These are phyloP conservation scores for Vanrija pseudolonga DNA, from an alignment of 1,284 basidiomycete genomes.

Conservation along the genomic window DNA sequence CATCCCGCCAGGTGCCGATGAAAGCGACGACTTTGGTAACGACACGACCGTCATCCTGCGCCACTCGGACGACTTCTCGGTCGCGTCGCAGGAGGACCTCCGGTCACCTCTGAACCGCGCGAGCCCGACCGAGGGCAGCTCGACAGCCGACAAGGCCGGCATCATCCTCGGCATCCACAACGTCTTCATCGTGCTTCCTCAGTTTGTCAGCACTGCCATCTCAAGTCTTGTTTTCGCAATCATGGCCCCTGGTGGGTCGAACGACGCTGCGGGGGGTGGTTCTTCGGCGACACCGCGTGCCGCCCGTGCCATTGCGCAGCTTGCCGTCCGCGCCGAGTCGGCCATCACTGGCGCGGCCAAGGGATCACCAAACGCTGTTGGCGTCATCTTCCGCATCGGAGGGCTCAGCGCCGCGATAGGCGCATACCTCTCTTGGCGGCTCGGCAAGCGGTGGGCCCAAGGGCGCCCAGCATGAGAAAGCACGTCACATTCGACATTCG, in stretches of 20 bases:
- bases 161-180: slow-evolving; percentile 90
- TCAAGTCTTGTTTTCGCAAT: slow-evolving; percentile 53
- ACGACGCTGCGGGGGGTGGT: neutral
- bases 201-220: slow-evolving; percentile 54
- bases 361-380: slow-evolving; percentile 10
- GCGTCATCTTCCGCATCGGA: slow-evolving; percentile 17
- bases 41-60: slow-evolving; percentile 39
- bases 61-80: slow-evolving; percentile 30
- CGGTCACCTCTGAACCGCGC: neutral
- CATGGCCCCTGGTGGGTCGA: slow-evolving; percentile 41
- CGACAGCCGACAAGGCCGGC: slow-evolving; percentile 74
- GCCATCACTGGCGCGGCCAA: neutral
- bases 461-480: neutral
- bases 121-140: neutral
- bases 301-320: neutral
- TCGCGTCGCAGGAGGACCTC: neutral
- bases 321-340: neutral
- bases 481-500: too few relatives aligned
- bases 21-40: slow-evolving; percentile 3
- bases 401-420: slow-evolving; percentile 13
- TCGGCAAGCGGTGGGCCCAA: slow-evolving; percentile 11
- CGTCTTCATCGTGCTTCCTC: slow-evolving; percentile 71
- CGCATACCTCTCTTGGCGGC: slow-evolving; percentile 14
- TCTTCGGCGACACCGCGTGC: too few relatives aligned
- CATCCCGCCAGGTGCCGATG: neutral